phyloP scores from a whole-genome alignment of 441 rosid genomes.

The Pelargonium citronellum region DNA sequence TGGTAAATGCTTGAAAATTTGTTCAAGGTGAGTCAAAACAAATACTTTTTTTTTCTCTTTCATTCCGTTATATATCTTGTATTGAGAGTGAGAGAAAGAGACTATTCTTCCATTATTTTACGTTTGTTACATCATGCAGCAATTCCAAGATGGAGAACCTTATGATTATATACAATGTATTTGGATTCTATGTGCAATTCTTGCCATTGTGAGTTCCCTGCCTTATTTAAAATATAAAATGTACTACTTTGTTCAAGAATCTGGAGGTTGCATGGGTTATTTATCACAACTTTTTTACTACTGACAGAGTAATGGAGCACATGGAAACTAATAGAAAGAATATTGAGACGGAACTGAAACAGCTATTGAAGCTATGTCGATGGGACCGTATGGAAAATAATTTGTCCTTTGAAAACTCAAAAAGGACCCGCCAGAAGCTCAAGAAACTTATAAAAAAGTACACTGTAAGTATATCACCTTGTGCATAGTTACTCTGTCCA shows the following conservation, averaged over 20 bases:
- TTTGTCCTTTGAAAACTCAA: constrained; percentile 50
- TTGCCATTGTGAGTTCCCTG: constrained; percentile 63
- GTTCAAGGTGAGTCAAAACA: constrained; percentile 52
- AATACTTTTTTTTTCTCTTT: background rate
- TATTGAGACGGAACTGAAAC: constrained; percentile 59
- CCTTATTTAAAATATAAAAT: constrained; percentile 3
- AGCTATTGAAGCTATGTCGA: constrained; percentile 59
- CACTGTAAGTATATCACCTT: constrained; percentile 48
- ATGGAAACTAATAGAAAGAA: constrained; percentile 47
- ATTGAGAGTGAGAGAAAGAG: background rate
- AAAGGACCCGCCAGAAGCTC: constrained; percentile 68
- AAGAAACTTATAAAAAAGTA: constrained; percentile 71
- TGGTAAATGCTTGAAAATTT: constrained; percentile 52
- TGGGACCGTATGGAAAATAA: constrained; percentile 73
- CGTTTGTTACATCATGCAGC: constrained; percentile 38
- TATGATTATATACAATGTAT: constrained; percentile 70
- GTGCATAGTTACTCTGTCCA: background rate
- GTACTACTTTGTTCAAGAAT: constrained; percentile 14
- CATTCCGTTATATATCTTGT: background rate
- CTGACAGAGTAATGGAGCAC: constrained; percentile 58
- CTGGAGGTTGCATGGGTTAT: constrained; percentile 19
- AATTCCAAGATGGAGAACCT: constrained; percentile 48
- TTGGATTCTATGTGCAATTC: constrained; percentile 82
- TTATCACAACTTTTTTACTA: constrained; percentile 23
- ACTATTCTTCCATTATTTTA: background rate